Conservation (phyloP, 768 basidiomycete genomes). For the Mycena metata region DNA sequence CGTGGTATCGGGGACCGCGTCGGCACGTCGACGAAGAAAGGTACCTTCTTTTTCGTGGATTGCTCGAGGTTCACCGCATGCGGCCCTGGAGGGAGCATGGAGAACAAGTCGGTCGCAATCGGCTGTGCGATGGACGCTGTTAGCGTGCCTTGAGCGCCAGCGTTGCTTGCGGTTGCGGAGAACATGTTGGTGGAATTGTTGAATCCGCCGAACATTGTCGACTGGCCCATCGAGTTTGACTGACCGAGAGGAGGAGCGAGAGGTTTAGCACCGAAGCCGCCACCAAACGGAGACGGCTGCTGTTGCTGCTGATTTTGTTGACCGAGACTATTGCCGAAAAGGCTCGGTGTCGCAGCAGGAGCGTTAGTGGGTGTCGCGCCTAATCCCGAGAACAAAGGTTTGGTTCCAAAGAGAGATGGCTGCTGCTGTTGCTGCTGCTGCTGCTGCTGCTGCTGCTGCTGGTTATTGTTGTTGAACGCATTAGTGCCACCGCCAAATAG, state of each 20-base stretch:
- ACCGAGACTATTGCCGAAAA: slow-evolving; percentile 69
- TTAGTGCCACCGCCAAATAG: slow-evolving; percentile 53
- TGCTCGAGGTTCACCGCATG: slow-evolving; percentile 72
- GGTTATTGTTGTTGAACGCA: slow-evolving; percentile 44
- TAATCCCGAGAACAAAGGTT: slow-evolving; percentile 52
- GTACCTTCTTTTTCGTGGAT: slow-evolving; percentile 79
- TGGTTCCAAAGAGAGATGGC: slow-evolving; percentile 51
- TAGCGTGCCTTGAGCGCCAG: slow-evolving; percentile 70
- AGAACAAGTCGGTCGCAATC: slow-evolving; percentile 78
- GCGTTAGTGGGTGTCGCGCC: slow-evolving; percentile 45
- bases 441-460: slow-evolving; percentile 56
- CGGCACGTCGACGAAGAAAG: slow-evolving; percentile 83
- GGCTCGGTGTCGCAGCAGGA: slow-evolving; percentile 45
- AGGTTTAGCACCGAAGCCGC: slow-evolving; percentile 55
- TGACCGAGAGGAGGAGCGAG: slow-evolving; percentile 60
- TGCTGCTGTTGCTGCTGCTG: slow-evolving; percentile 56
- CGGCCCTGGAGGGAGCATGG: slow-evolving; percentile 79
- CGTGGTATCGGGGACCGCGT: slow-evolving; percentile 79
- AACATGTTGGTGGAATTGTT: slow-evolving; percentile 53
- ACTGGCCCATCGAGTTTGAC: slow-evolving; percentile 55
- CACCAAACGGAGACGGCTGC: slow-evolving; percentile 59
- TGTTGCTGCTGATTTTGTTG: slow-evolving; percentile 56
- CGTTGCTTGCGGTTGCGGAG: slow-evolving; percentile 55
- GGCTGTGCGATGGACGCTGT: slow-evolving; percentile 93
- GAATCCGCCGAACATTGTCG: slow-evolving; percentile 46